Evolutionary conservation across 176 grass and related monocot species (phyloP), one percentile per base, ranked within the genome.

Genomic region (Triticum dicoccoides): DNA sequence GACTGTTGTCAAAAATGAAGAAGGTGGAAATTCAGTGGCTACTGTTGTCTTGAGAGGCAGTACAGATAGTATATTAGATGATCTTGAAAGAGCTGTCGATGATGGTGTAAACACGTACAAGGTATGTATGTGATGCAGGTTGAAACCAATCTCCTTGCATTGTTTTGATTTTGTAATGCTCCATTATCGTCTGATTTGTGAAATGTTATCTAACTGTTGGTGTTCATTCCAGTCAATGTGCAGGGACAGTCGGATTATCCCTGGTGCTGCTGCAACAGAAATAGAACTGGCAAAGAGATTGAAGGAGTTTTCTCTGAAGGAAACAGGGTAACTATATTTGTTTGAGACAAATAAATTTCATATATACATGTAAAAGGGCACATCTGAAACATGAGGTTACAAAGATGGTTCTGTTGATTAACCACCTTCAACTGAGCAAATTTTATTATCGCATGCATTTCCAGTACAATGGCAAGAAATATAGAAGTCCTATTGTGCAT

Each of bases 51-150:
- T 96, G 80, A 83, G 97, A 87, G 94, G 94, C 64, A 98, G 94
- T 83, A 96, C 97, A 54, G 94, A 98, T 65, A 96, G 90, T 83
- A 98, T 98, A 79, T 79, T 98, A 72, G 97, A 98, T 91, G 97
- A 98, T 85, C 94, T 94, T 8, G 97, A 98, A 89, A 96, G 94
- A 90, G 97, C 92, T 78, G 92, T 98, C 66, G 97, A 98, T 87
- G 97, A 98, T 85, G 97, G 97, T 59, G 89, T 96, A 71, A 98
- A 98, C 89, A 92, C 92, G 18, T 98, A 92, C 85, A 98, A 98
- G 94, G 94, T 98, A 56, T 90, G 49, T 47, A 8, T 38, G 14
- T 71, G 38, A 62, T 77, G 30, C 65, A 61, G 20, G 17, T 77
- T 62, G 35, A 71, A 14, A 72, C 8, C 24, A 45, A 6, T 49